Evolutionary conservation across 805 yeast species (phyloP).

Genomic region (Metschnikowia cubensis): DNA sequence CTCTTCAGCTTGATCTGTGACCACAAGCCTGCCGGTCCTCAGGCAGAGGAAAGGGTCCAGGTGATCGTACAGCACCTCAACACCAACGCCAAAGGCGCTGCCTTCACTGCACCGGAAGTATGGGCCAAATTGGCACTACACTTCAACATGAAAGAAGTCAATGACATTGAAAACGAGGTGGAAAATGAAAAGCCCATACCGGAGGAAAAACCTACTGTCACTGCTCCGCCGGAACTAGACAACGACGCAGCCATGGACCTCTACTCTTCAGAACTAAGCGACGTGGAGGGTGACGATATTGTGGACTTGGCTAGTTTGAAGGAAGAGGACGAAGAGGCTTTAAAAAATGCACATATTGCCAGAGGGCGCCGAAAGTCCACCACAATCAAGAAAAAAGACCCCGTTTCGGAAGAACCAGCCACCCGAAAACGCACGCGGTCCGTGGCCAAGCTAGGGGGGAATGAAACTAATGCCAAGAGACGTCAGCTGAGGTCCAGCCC

Average conservation of each 20-base stretch:
- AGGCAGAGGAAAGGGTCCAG: slow-evolving; percentile 41
- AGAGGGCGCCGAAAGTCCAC: slow-evolving; percentile 9
- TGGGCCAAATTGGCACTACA: slow-evolving; percentile 52
- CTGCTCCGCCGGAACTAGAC: neutral
- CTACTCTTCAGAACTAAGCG: slow-evolving; percentile 20
- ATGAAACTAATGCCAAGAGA: slow-evolving; percentile 9
- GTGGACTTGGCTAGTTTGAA: slow-evolving; percentile 12
- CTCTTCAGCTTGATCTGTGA: slow-evolving; percentile 60
- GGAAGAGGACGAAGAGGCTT: slow-evolving; percentile 15
- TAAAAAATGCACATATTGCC: neutral
- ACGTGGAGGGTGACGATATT: slow-evolving; percentile 17
- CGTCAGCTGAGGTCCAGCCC: slow-evolving; percentile 10
- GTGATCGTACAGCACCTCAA: slow-evolving; percentile 39
- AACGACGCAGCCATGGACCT: slow-evolving; percentile 3
- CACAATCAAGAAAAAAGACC: slow-evolving; percentile 9
- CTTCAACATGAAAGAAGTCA: slow-evolving; percentile 58
- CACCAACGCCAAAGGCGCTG: slow-evolving; percentile 19
- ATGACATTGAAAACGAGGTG: slow-evolving; percentile 43
- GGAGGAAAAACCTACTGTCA: neutral
- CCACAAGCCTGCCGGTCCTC: slow-evolving; percentile 63
- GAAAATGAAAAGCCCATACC: neutral
- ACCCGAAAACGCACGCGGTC: slow-evolving; percentile 20
- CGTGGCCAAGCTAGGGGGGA: slow-evolving; percentile 17
- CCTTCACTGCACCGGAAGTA: slow-evolving; percentile 46
- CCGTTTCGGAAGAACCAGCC: slow-evolving; percentile 5